Evolutionary conservation across 495 filamentous ascomycete species (phyloP).

Genomic region (Aspergillus indologenus): DNA sequence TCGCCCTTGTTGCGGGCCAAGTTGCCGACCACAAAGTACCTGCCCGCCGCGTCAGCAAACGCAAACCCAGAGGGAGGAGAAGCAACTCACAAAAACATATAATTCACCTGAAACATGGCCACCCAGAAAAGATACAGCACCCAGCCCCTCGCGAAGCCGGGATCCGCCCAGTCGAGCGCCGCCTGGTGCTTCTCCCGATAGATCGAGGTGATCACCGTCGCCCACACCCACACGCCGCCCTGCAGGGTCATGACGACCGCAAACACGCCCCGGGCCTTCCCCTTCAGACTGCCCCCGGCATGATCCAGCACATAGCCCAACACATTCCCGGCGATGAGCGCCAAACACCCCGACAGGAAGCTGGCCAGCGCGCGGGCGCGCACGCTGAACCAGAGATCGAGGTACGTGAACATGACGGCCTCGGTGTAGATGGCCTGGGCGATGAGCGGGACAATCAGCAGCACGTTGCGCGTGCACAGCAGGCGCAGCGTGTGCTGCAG

Average conservation of each 20-base stretch:
- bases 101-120: slow-evolving; percentile 60
- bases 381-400: slow-evolving; percentile 59
- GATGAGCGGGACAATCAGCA: slow-evolving; percentile 58
- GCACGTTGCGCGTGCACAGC: slow-evolving; percentile 50
- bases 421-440: slow-evolving; percentile 60
- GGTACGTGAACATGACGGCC: slow-evolving; percentile 62
- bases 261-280: slow-evolving; percentile 42
- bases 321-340: slow-evolving; percentile 54
- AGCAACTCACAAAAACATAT: slow-evolving; percentile 53
- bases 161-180: slow-evolving; percentile 54
- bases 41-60: slow-evolving; percentile 12
- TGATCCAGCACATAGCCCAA: slow-evolving; percentile 56
- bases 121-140: slow-evolving; percentile 57
- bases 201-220: slow-evolving; percentile 51
- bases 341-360: slow-evolving; percentile 58
- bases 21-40: slow-evolving; percentile 32
- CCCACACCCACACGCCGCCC: slow-evolving; percentile 63
- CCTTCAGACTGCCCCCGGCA: slow-evolving; percentile 45
- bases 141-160: slow-evolving; percentile 56
- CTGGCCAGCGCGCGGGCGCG: slow-evolving; percentile 60
- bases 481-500: slow-evolving; percentile 49
- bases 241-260: slow-evolving; percentile 48
- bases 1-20: slow-evolving; percentile 53
- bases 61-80: neutral
- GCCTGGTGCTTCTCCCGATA: slow-evolving; percentile 52